Base-by-base conservation (phyloP, 2,329 filamentous ascomycete species). In the Colletotrichum simmondsii region DNA sequence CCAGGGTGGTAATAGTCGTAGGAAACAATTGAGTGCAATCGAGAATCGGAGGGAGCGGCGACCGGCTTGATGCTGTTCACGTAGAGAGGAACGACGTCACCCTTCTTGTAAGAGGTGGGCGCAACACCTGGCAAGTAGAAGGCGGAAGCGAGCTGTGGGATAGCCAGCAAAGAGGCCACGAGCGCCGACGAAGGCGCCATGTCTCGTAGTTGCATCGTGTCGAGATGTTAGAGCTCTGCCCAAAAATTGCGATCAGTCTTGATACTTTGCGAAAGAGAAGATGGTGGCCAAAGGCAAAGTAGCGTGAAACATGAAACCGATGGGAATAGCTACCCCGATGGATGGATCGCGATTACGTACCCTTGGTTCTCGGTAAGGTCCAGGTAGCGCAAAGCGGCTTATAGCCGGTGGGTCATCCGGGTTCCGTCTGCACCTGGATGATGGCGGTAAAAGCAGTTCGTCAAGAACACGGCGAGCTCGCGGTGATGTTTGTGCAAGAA, bases 71-170 rank as follows among this genome's bases (percentile, higher is more conserved):
- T 92, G 80, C 92, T 92, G 85, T 99, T 99, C 82, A 99, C 97
- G 79, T 94, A 92, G 61, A 99, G 90, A 28, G 95, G 94, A 28
- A 99, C 97, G 30, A 85, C 85, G 78, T 97, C 94, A 80, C 92
- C 93, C 65, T 87, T 85, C 78, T 94, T 91, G 87, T 99, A 99
- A 69, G 96, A 96, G 56, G 95, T 97, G 26, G 97, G 97, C 76
- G 96, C 95, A 77, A 98, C 95, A 77, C 97, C 97, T 49, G 96
- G 97, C 53, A 99, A 93, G 85, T 99, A 99, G 86, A 98, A 99
- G 68, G 95, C 94, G 2, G 91, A 88, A 16, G 87, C 84, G 46
- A 91, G 81, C 74, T 89, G 86, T 28, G 90, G 88, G 32, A 86
- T 79, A 59, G 85, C 83, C 49, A 91, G 79, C 59, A 91, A 79